Base-by-base conservation (phyloP, 176 grass and related monocot species). In the Phoenix dactylifera region DNA sequence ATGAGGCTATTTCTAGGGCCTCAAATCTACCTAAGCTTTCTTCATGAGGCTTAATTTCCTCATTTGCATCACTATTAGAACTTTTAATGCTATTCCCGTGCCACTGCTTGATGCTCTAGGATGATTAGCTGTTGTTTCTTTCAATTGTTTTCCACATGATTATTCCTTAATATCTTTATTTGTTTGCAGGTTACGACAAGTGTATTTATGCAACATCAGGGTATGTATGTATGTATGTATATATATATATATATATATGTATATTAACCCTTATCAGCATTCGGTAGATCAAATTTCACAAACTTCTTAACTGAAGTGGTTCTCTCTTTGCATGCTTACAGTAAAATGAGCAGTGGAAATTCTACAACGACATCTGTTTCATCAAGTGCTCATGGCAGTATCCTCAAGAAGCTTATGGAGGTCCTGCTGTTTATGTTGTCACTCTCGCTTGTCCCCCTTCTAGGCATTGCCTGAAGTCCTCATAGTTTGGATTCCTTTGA, bases 121-220 rank as follows among this genome's bases (percentile, higher is more conserved):
- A 44, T 44, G 35, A 39, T 44, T 44, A 44, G 35, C 2, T 44
- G 7, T 44, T 44, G 35, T 3, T 30, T 44, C 35, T 14, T 44
- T 44, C 35, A 49, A 26, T 60, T 50, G 58, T 57, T 62, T 22
- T 26, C 60, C 60, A 70, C 17, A 64, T 65, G 49, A 44, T 44
- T 12, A 44, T 12, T 44, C 10, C 24, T 63, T 67, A 30, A n/a
- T 51, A 50, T 57, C 32, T 69, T 15, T 25, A 14, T 74, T 69
- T 18, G 28, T 16, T 64, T 72, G 60, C 87, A 96, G 92, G 92
- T 70, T 96, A 96, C 28, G 92, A 96, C 66, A 67, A 78, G 12
- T 96, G 92, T 22, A 30, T 88, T 32, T 96, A 90, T 74, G 24
- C 73, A 52, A 80, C 80, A 26, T 73, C 87, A 3, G 83, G 87